Conservation (phyloP, 2,329 filamentous ascomycete genomes). For the Ophiocordyceps camponoti-floridani region DNA sequence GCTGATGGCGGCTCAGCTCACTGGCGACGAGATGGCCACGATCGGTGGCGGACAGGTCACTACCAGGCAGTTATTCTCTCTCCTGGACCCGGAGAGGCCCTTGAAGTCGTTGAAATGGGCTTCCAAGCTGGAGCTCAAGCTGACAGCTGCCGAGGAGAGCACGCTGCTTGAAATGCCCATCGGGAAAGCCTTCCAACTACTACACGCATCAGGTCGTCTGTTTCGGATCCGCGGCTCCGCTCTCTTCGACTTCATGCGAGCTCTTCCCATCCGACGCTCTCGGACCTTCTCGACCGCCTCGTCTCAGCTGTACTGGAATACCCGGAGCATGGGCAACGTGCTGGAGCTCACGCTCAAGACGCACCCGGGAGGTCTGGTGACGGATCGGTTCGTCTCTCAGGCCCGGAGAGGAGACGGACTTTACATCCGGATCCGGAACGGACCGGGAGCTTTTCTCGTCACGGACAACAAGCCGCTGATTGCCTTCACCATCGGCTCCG, state of each 20-base stretch:
- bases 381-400: neutral
- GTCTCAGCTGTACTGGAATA: slow-evolving; percentile 1
- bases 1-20: neutral
- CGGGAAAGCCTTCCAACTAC: neutral
- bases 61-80: slow-evolving; percentile 1
- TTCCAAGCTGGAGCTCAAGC: neutral
- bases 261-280: slow-evolving; percentile 1
- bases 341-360: slow-evolving; percentile 1
- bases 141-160: neutral
- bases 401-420: neutral
- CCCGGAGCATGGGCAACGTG: slow-evolving; percentile 1
- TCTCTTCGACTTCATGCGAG: slow-evolving; percentile 1
- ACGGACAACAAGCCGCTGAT: slow-evolving; percentile 1
- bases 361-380: slow-evolving; percentile 1
- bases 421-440: slow-evolving; percentile 1
- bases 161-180: neutral
- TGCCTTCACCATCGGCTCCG: slow-evolving; percentile 1
- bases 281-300: slow-evolving; percentile 1
- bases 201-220: neutral
- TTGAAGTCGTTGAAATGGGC: slow-evolving; percentile 1
- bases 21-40: neutral
- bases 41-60: neutral
- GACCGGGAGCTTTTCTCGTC: neutral
- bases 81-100: slow-evolving; percentile 1
- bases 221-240: neutral